Conservation (phyloP, 2,329 filamentous ascomycete species). For the Talaromyces amestolkiae region DNA sequence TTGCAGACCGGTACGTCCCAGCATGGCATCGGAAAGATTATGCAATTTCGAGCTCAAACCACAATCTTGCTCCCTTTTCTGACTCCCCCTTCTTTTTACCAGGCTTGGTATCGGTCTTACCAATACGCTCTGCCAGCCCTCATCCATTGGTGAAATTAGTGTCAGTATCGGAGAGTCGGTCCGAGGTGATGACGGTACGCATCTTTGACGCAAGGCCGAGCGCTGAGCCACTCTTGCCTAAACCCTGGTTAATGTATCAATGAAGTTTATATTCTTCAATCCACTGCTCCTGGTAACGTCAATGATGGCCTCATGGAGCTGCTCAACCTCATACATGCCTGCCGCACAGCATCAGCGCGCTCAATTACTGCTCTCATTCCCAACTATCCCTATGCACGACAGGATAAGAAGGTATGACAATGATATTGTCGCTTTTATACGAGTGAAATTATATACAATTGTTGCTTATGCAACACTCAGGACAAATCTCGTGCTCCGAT, state of each 20-base stretch:
- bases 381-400: slow-evolving; percentile 92
- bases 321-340: slow-evolving; percentile 96
- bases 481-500: slow-evolving; percentile 92
- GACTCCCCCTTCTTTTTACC: background rate
- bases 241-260: background rate
- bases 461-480: slow-evolving; percentile 21
- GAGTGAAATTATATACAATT: background rate
- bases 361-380: slow-evolving; percentile 93
- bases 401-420: slow-evolving; percentile 75
- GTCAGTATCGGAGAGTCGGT: slow-evolving; percentile 96
- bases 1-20: slow-evolving; percentile 61
- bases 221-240: slow-evolving; percentile 17
- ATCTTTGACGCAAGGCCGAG: slow-evolving; percentile 10
- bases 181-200: slow-evolving; percentile 82
- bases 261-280: slow-evolving; percentile 89
- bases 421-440: background rate
- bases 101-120: slow-evolving; percentile 66
- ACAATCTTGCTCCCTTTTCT: background rate
- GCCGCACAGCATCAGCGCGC: slow-evolving; percentile 77
- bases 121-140: slow-evolving; percentile 66
- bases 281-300: slow-evolving; percentile 89
- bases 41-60: background rate
- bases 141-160: slow-evolving; percentile 59
- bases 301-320: slow-evolving; percentile 98
- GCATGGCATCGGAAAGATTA: background rate